These are phyloP conservation scores for Botrytis fragariae DNA, from an alignment of 2,329 filamentous ascomycete species.

Conservation along the genomic window DNA sequence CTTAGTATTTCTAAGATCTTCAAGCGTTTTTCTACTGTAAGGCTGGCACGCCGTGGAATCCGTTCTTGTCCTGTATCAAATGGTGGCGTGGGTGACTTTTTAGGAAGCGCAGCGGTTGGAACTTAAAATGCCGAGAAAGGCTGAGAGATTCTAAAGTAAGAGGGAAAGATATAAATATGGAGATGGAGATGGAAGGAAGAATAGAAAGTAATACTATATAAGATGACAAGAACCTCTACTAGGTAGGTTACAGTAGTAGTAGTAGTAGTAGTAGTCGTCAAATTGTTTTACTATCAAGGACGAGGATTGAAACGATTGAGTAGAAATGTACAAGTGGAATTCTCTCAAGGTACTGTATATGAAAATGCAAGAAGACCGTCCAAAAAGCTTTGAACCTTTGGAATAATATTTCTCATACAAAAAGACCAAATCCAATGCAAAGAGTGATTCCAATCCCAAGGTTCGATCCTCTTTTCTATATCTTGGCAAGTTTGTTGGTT, in stretches of 20 bases:
- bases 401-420: background rate
- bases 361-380: background rate
- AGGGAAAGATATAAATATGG: background rate
- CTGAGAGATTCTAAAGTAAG: background rate
- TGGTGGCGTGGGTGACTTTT: background rate
- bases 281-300: background rate
- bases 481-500: constrained; percentile 17
- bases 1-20: constrained; percentile 15
- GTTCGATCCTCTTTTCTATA: constrained; percentile 13
- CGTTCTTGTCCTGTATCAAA: constrained; percentile 8
- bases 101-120: background rate
- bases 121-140: background rate
- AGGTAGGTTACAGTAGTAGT: too few species aligned
- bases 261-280: background rate
- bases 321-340: background rate
- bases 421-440: background rate
- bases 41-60: background rate
- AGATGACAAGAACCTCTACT: background rate
- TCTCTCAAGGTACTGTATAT: background rate
- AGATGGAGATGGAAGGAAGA: background rate
- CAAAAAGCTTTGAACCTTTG: background rate
- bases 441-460: background rate
- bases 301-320: background rate
- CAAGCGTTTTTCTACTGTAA: constrained; percentile 14
- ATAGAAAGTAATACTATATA: background rate